Base-by-base conservation (phyloP, 805 yeast species). In the Metschnikowia proteae region DNA sequence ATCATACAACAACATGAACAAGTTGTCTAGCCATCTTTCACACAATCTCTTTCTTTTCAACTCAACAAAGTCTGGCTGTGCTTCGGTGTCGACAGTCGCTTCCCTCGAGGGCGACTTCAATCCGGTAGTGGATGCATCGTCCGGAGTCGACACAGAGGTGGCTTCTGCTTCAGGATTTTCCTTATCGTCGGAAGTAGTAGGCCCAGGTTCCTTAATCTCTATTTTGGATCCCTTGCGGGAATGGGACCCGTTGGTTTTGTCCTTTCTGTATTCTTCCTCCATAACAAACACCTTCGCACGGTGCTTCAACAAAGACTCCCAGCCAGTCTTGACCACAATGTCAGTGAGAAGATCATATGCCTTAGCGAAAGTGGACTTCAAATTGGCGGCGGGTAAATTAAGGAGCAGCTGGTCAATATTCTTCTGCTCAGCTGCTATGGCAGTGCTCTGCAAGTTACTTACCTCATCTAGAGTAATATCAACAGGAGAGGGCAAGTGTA, bases 401-500 rank as follows among this genome's bases (percentile, higher is more conserved):
- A 74, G 60, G 50, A 87, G 71, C 38, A 74, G 75, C 23, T 82
- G 86, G 60, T 85, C 89, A 36, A 84, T 78, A 46, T 76, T 73
- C 41, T 74, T 73, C 63, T 84, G 91, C 58, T 87, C 96, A 33
- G 71, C 69, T 26, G 79, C 78, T 36, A 87, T 81, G 48, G 82
- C 86, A 47, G 71, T 72, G 38, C 91, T 81, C 55, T 82, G 86
- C 55, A 87, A 69, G 34, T 81, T 76, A 3, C 87, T 73, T 3
- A 87, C 91, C 45, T 83, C 87, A 35, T 79, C 83, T 38, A 87
- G 66, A 0, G 82, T 80, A 6, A 84, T 92, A 66, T 86, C 94
- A 30, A 76, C 70, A 3, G 96, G 94, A 37, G 84, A 71, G 0
- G 96, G 95, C 37, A 87, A 71, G 65, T 87, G 95, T 56, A 87